Base-by-base conservation (phyloP, 2,329 filamentous ascomycete genomes). In the Colletotrichum scovillei region DNA sequence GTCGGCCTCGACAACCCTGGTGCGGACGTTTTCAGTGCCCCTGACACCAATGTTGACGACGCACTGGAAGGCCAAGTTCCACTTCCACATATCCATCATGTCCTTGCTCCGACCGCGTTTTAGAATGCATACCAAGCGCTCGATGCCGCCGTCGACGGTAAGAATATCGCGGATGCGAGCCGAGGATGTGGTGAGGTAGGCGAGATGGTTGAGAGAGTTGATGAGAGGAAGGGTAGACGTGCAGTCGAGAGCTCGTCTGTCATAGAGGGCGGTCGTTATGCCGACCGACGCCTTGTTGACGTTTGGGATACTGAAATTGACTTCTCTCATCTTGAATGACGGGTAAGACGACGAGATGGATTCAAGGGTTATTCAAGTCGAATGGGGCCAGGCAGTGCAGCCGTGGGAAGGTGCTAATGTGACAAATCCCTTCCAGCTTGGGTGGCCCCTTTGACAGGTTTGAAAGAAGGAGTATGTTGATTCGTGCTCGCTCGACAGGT, bases 31-130 rank as follows among this genome's bases (percentile, higher is more conserved):
- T 85, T 99, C 97, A 14, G 97, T 98, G 73, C 97, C 97, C 77
- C 97, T 91, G 73, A 99, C 96, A 70, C 97, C 97, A 80, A 99
- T 98, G 83, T 99, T 99, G 81, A 99, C 97, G 76, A 98, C 95
- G 83, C 97, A 99, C 84, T 98, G 97, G 83, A 99, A 99, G 66
- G 97, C 97, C 75, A 99, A 89, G 81, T 98, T 99, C 97, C 97
- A 99, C 85, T 98, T 98, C 97, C 97, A 99, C 94, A 98, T 98
- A 83, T 98, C 96, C 96, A 98, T 98, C 92, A 98, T 93, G 82
- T 99, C 96, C 84, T 95, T 97, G 85, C 94, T 98, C 81, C 97
- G 90, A 75, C 97, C 97, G 84, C 98, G 95, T 85, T 99, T 99
- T 83, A 99, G 90, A 80, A 99, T 98, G 89, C 95, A 98, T 81